Evolutionary conservation across 345 rosid species (phyloP), one percentile per base, ranked within the genome.

Genomic region (Camelina laxa): DNA sequence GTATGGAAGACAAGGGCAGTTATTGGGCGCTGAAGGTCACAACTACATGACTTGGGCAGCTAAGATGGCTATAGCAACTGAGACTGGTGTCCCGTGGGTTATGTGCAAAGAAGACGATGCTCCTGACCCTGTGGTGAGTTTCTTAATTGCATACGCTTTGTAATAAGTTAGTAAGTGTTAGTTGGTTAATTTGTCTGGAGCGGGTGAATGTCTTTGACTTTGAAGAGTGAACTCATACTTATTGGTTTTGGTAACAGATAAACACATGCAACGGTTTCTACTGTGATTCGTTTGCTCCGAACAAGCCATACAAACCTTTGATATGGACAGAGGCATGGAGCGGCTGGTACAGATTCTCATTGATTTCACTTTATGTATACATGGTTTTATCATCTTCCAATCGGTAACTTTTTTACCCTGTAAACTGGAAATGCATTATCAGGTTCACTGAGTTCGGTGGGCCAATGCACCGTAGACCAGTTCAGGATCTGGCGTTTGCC

Each of bases 321-420:
- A 84, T 96, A 20, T 96, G 99, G 99, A 96, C 99, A 21, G 99
- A 96, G 80, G 96, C 98, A 71, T 96, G 99, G 99, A 96, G 93
- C 72, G 99, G 99, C 80, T 96, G 99, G 99, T 92, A 85, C 36
- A 59, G 17, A 58, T 50, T 49, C 55, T 72, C 42, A n/a, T 39
- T 53, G 81, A 30, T 38, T 57, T 44, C 41, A 17, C 48, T 24
- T 50, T 7, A 31, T 72, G 13, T 17, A 31, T 69, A 27, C 75
- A 72, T 64, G 42, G 41, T 55, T 9, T 73, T 68, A 12, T 47
- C 53, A 36, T 79, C 65, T 51, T 50, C 73, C 63, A 14, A 47
- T 27, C n/a, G 10, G 19, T 44, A 67, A 55, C 35, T n/a, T 62
- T 51, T 69, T 21, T n/a, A 62, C 35, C 5, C 36, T 38, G 45